Conservation (phyloP, 1,139 yeast species). For the Kluyveromyces sp. region DNA sequence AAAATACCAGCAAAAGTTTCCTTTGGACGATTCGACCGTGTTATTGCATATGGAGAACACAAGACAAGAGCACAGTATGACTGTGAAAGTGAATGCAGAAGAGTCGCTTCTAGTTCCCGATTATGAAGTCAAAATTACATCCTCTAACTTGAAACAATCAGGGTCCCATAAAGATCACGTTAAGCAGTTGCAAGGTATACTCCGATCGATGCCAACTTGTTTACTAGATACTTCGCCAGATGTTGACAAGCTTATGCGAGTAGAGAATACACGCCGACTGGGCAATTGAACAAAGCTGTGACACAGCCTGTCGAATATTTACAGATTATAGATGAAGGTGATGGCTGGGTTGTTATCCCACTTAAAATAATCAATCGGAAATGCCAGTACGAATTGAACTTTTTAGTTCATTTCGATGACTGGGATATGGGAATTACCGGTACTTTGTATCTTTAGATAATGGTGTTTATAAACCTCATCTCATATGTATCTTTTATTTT, state of each 20-base stretch:
- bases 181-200: not conserved
- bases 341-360: conserved; percentile 10
- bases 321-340: not conserved
- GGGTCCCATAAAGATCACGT: not conserved
- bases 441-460: too few relatives aligned
- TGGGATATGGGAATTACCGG: conserved; percentile 1
- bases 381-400: not conserved
- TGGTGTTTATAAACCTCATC: too few relatives aligned
- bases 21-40: not conserved
- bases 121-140: not conserved
- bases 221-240: not conserved
- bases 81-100: not conserved
- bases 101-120: not conserved
- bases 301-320: not conserved
- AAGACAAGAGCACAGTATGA: not conserved
- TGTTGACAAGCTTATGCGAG: not conserved
- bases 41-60: not conserved
- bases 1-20: not conserved
- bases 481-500: too few relatives aligned
- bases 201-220: not conserved
- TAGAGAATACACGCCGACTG: conserved; percentile 6
- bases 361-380: conserved; percentile 5
- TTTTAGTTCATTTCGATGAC: conserved; percentile 1
- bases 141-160: not conserved
- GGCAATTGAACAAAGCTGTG: not conserved